Percentiles rank a stretch among this genome's conserved stretches.
Conservation (phyloP, 495 filamentous ascomycete genomes). For the Aspergillus diversus region DNA sequence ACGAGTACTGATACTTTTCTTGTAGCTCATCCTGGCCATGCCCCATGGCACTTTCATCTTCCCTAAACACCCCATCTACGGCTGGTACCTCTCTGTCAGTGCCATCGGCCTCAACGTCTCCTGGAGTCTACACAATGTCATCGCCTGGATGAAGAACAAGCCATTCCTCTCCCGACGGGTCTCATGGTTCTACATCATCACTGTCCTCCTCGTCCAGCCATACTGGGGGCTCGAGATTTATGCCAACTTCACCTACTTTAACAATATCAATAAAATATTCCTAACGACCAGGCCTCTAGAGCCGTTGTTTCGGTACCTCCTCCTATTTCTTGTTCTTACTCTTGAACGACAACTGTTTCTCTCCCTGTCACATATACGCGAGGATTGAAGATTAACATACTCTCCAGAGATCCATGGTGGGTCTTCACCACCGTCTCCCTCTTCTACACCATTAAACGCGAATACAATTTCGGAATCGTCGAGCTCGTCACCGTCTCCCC, state of each 20-base stretch:
- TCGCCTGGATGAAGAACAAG: conserved; percentile 53
- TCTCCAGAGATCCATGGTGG: conserved; percentile 64
- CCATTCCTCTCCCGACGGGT: conserved; percentile 44
- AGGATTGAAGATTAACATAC: background rate
- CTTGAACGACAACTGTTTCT: background rate
- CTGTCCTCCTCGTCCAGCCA: conserved; percentile 44
- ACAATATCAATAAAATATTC: conserved; percentile 55
- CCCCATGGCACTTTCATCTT: conserved; percentile 53
- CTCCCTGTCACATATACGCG: background rate
- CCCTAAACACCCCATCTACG: conserved; percentile 43
- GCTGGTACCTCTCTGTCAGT: conserved; percentile 51
- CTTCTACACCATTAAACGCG: conserved; percentile 57
- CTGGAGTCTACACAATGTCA: conserved; percentile 52
- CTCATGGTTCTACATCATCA: conserved; percentile 44
- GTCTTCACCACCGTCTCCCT: conserved; percentile 54
- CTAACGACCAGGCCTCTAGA: conserved; percentile 54
- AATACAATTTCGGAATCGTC: conserved; percentile 53
- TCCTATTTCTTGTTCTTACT: background rate
- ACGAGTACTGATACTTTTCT: background rate
- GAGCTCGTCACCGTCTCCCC: conserved; percentile 55
- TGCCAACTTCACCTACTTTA: conserved; percentile 53
- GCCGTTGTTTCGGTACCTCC: conserved; percentile 49
- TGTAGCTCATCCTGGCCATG: conserved; percentile 40
- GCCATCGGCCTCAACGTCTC: conserved; percentile 51
- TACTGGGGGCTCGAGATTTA: conserved; percentile 55